Evolutionary conservation across 192 early-diverging fungal species (phyloP).

Genomic region (Podila epigama): DNA sequence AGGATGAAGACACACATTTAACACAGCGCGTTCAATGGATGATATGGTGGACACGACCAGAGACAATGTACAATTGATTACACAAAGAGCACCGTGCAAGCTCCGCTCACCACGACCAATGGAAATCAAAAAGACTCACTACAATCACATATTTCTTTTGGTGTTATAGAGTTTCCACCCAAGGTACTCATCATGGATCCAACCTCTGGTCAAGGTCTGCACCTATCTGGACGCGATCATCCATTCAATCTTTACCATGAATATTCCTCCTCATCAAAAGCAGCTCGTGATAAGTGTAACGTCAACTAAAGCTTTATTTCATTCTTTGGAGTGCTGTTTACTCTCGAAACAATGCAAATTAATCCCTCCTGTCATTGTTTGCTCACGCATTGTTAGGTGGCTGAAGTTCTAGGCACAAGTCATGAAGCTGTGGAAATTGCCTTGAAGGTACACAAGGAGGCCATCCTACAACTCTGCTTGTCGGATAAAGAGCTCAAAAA

Average conservation of each 20-base stretch:
- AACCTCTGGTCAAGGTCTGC: background rate
- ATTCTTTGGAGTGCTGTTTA: too few relatives aligned
- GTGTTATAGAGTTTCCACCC: background rate
- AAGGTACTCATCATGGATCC: background rate
- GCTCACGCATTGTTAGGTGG: background rate
- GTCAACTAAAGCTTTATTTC: too few relatives aligned
- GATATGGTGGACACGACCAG: too few relatives aligned
- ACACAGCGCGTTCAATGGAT: too few relatives aligned
- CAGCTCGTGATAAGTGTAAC: too few relatives aligned
- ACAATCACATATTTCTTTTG: background rate
- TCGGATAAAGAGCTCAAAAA: background rate
- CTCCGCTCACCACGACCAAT: too few relatives aligned
- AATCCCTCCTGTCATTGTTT: too few relatives aligned
- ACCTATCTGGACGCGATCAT: background rate
- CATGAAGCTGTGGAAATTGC: background rate
- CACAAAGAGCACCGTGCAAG: background rate
- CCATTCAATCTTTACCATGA: background rate
- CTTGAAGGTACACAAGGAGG: background rate
- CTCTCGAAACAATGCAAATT: too few relatives aligned
- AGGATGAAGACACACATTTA: too few relatives aligned
- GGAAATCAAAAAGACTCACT: background rate
- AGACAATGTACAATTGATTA: background rate
- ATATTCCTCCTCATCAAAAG: background rate
- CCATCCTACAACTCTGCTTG: background rate
- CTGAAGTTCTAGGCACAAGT: background rate